Base-by-base conservation (phyloP, 2,329 filamentous ascomycete genomes). In the Monosporascus sp. region DNA sequence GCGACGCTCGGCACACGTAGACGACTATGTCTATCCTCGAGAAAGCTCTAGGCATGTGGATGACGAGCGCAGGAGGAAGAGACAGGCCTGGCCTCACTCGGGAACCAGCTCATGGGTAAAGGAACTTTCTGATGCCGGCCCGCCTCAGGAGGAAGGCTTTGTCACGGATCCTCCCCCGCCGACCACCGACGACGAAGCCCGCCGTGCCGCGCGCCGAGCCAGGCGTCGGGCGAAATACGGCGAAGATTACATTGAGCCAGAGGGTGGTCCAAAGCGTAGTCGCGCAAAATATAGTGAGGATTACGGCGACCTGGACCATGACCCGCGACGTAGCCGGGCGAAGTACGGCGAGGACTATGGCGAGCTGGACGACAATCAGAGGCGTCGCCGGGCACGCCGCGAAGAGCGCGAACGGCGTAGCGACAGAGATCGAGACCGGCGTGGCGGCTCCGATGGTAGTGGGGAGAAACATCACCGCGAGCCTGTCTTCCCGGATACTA, bases 21-120 rank as follows among this genome's bases (percentile, higher is more conserved):
- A 78, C 22, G 74, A 78, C 35, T 75, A 74, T 43, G 70, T 73
- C 47, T 75, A 78, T 55, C 65, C 74, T 5, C 72, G 48, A 8
- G 74, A 59, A 70, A 70, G 63, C 63, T 69, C 48, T 8, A 60
- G 61, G 38, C 59, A 69, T 53, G 59, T 58, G 52, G 74, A 72
- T 46, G 71, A 64, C 31, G 73, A 68, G 50, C 65, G 57, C 40
- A 63, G 53, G 57, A 64, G 52, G 55, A 65, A 70, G 37, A 47
- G 55, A 24, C 70, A 74, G 8, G 72, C 72, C 9, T 86, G 83
- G 83, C 82, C 83, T 19, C 80, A 85, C 63, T 84, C 79, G 7
- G 82, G 83, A 26, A 86, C 82, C 0, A 82, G 80, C 8, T 85
- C 81, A 0, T 86, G 84, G 84, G 82, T 86, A 5, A 85, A 85